phyloP scores from a whole-genome alignment of 2,329 filamentous ascomycete genomes.

The Penicillium psychrosexuale region DNA sequence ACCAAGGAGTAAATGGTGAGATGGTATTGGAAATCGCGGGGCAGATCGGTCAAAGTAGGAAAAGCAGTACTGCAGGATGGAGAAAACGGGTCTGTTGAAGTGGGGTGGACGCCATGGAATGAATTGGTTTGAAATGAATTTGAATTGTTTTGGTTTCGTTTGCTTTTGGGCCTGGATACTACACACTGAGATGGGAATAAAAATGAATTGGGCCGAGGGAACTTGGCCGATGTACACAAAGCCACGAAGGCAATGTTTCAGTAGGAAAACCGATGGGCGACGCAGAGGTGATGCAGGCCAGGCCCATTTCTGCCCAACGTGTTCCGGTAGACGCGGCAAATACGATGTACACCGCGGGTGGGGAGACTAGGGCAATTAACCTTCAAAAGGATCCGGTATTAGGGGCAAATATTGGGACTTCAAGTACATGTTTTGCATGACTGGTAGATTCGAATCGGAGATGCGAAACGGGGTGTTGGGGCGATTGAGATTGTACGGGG shows the following conservation, averaged over 20 bases:
- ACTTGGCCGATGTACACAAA: not conserved
- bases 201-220: not conserved
- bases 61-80: slow-evolving; percentile 24
- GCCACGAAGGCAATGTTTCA: slow-evolving; percentile 10
- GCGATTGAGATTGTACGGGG: slow-evolving; percentile 8
- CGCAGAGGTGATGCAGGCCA: slow-evolving; percentile 20
- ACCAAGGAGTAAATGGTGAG: slow-evolving; percentile 23
- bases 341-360: slow-evolving; percentile 16
- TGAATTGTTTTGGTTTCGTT: slow-evolving; percentile 13
- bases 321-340: slow-evolving; percentile 24
- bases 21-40: slow-evolving; percentile 21
- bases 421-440: not conserved
- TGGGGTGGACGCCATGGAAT: slow-evolving; percentile 30
- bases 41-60: slow-evolving; percentile 21
- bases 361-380: slow-evolving; percentile 18
- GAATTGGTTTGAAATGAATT: slow-evolving; percentile 12
- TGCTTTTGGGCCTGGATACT: slow-evolving; percentile 2
- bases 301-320: slow-evolving; percentile 31
- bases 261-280: slow-evolving; percentile 1
- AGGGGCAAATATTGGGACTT: slow-evolving; percentile 1
- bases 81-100: slow-evolving; percentile 25
- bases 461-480: slow-evolving; percentile 5
- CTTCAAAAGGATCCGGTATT: slow-evolving; percentile 7
- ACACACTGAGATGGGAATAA: not conserved
- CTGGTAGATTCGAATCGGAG: slow-evolving; percentile 3